A percentile compares a stretch with the other conserved stretches of the same genome.
Evolutionary conservation across 495 filamentous ascomycete species (phyloP).

Genomic region (Lasiosphaeria hispida): DNA sequence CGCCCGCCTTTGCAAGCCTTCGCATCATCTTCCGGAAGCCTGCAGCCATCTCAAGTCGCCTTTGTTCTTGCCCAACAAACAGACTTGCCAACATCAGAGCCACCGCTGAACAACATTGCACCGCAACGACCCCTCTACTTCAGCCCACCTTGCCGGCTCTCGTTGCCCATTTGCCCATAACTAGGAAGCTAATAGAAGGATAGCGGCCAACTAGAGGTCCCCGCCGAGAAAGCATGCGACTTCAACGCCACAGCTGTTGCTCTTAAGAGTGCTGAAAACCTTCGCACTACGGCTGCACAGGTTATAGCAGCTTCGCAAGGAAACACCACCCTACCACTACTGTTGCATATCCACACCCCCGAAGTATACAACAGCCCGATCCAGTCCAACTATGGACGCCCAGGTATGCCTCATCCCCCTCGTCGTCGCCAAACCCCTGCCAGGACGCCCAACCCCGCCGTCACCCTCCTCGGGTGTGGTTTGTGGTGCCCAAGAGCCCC

Average conservation of each 20-base stretch:
- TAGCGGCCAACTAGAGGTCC: conserved; percentile 4
- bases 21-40: conserved; percentile 7
- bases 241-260: conserved; percentile 27
- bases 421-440: conserved; percentile 6
- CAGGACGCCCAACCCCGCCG: conserved; percentile 18
- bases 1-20: neutral
- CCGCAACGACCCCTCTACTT: no score
- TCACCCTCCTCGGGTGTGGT: neutral
- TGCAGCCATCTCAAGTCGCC: conserved; percentile 1
- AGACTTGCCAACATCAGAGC: no score
- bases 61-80: conserved; percentile 10
- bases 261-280: conserved; percentile 32
- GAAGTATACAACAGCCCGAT: conserved; percentile 1
- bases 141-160: no score
- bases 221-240: conserved; percentile 26
- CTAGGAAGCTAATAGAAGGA: neutral
- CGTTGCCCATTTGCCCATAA: no score
- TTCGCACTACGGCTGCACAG: conserved; percentile 25
- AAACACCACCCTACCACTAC: neutral
- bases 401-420: conserved; percentile 24
- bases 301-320: conserved; percentile 32
- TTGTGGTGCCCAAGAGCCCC: no score
- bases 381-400: conserved; percentile 31
- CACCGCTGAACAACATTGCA: no score
- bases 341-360: conserved; percentile 1